Percentiles rank a stretch among this genome's conserved stretches.
These are phyloP conservation scores for Fusarium fracticaudum DNA, from an alignment of 2,329 filamentous ascomycete genomes.

Conservation along the genomic window DNA sequence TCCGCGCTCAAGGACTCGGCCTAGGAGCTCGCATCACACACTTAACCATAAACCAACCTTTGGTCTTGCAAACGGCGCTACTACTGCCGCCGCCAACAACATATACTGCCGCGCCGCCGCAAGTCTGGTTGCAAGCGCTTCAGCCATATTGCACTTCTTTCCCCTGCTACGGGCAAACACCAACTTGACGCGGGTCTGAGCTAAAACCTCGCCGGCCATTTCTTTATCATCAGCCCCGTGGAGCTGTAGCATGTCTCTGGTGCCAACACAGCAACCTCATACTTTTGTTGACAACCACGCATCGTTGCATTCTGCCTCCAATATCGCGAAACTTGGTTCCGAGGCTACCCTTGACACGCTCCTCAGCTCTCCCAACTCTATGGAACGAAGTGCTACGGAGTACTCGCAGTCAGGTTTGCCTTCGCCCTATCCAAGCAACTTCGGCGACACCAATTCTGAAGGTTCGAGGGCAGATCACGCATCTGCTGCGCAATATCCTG, in stretches of 20 bases:
- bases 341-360: constrained; percentile 42
- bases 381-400: constrained; percentile 74
- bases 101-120: constrained; percentile 50
- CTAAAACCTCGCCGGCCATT: constrained; percentile 47
- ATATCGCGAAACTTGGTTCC: constrained; percentile 37
- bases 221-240: constrained; percentile 43
- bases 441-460: constrained; percentile 82
- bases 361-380: constrained; percentile 50
- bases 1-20: constrained; percentile 47
- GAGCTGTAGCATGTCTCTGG: constrained; percentile 49
- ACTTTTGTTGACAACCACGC: constrained; percentile 43
- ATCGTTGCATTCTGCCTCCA: constrained; percentile 35
- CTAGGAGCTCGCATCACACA: constrained; percentile 47
- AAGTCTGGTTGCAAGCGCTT: constrained; percentile 45
- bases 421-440: constrained; percentile 73
- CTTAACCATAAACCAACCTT: constrained; percentile 47
- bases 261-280: constrained; percentile 48
- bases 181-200: constrained; percentile 47
- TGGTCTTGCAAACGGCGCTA: constrained; percentile 46
- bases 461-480: constrained; percentile 86
- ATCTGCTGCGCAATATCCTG: constrained; percentile 90
- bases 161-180: constrained; percentile 43
- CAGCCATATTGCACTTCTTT: constrained; percentile 42
- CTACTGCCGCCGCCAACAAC: constrained; percentile 48
- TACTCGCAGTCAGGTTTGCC: constrained; percentile 91